Evolutionary conservation across 371 early-diverging fungal species (phyloP), one percentile per base, ranked within the genome.

Genomic region (Mucor plumbeus): DNA sequence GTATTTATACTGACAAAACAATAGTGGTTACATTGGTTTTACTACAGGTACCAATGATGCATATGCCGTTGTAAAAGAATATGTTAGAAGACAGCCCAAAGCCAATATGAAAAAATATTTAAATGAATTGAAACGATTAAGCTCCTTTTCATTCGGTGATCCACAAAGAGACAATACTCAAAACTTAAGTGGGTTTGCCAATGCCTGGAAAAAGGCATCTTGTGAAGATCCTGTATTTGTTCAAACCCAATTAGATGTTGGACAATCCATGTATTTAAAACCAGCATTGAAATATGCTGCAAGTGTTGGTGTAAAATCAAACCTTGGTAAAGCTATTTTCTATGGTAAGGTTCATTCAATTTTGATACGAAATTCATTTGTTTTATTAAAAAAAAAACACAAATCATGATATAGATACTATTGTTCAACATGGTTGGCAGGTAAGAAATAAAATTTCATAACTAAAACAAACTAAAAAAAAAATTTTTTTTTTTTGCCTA

Each of bases 21-120:
- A 8, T 63, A 81, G 85, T 47, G 88, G 88, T n/a, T 83, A 84
- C 63, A 85, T 87, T 48, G 86, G 86, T 4, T 89, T 87, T 53
- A 86, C 86, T 26, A 82, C 87, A 0, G 85, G 83, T 26, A 87
- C 87, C 11, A 84, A 86, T 31, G 87, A 87, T 64, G 84, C 84
- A 0, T 81, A 79, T 67, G 65, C 79, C 2, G 85, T 89, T 0
- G 76, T 87, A 0, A 62, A 82, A n/a, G 79, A 78, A 56, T 87
- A 86, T 38, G 72, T 75, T 5, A 63, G 69, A 17, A 41, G 78
- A 31, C 61, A 65, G 0, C 73, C 75, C 14, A 73, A 76, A 10
- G 65, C 72, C 9, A 62, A 64, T 0, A 57, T 86, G 14, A 54
- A 59, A 44, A 62, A 65, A 34, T 84, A 78, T 44, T 48, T 81